These are phyloP conservation scores for Fragilaria radians DNA, from an alignment of 108 stramenopile species.

Conservation along the genomic window DNA sequence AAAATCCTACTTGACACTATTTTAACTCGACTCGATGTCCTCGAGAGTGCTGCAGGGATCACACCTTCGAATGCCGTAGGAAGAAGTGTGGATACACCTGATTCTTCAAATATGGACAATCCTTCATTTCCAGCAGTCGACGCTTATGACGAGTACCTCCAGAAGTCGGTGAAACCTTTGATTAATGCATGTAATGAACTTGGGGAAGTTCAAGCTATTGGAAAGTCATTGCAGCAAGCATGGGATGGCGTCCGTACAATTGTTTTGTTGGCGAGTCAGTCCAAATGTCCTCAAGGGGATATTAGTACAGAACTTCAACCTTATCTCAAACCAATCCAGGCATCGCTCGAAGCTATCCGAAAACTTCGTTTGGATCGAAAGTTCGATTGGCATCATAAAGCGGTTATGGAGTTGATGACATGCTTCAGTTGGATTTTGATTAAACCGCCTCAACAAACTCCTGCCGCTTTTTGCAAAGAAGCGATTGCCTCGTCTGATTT, in stretches of 20 bases:
- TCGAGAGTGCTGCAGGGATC: slow-evolving; percentile 18
- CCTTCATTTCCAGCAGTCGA: slow-evolving; percentile 48
- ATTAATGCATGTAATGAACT: slow-evolving; percentile 61
- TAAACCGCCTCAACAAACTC: slow-evolving; percentile 47
- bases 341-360: slow-evolving; percentile 48
- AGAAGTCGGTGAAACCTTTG: slow-evolving; percentile 48
- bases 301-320: slow-evolving; percentile 31
- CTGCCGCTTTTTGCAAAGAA: slow-evolving; percentile 69
- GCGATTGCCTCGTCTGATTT: slow-evolving; percentile 86
- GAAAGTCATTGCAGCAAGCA: slow-evolving; percentile 30
- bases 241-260: slow-evolving; percentile 60
- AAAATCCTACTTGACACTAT: slow-evolving; percentile 13
- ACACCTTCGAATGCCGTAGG: no score
- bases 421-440: slow-evolving; percentile 72
- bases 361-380: slow-evolving; percentile 57
- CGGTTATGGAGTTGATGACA: slow-evolving; percentile 68
- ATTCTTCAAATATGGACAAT: slow-evolving; percentile 29
- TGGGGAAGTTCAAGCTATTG: slow-evolving; percentile 49
- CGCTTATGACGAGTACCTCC: slow-evolving; percentile 66
- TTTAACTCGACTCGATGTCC: slow-evolving; percentile 12
- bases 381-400: slow-evolving; percentile 71
- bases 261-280: slow-evolving; percentile 51
- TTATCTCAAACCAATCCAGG: slow-evolving; percentile 60
- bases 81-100: background rate
- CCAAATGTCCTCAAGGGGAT: slow-evolving; percentile 54